Evolutionary conservation across 2,329 filamentous ascomycete genomes (phyloP).

Genomic region (Fusarium compactum): DNA sequence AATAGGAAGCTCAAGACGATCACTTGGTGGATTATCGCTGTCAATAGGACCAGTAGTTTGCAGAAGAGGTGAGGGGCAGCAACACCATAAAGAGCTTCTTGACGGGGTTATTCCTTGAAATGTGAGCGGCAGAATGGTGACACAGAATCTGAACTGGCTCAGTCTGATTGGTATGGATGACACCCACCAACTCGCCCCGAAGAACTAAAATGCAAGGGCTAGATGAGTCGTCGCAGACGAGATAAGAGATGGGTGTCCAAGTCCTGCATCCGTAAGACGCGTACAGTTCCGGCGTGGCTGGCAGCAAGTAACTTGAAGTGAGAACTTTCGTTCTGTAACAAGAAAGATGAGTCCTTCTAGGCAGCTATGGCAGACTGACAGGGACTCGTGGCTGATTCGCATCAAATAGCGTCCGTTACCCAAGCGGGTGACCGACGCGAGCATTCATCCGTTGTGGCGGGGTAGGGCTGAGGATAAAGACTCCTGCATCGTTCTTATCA

Average conservation of each 20-base stretch:
- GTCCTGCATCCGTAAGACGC: slow-evolving; percentile 10
- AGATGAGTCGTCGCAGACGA: slow-evolving; percentile 15
- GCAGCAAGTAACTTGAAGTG: slow-evolving; percentile 30
- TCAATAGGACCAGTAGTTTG: background rate
- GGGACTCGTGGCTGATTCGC: slow-evolving; percentile 17
- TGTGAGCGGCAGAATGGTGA: slow-evolving; percentile 6
- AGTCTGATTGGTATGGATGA: slow-evolving; percentile 15
- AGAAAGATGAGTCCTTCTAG: slow-evolving; percentile 8
- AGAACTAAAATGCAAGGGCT: slow-evolving; percentile 24
- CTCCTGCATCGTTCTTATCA: slow-evolving; percentile 3
- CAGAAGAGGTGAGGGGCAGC: slow-evolving; percentile 7
- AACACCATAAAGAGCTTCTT: slow-evolving; percentile 27
- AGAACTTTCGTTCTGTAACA: slow-evolving; percentile 10
- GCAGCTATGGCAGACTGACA: slow-evolving; percentile 17
- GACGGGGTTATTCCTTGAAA: slow-evolving; percentile 8
- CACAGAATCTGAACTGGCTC: background rate
- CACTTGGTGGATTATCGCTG: slow-evolving; percentile 5
- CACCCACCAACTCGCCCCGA: slow-evolving; percentile 5
- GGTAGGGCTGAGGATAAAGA: slow-evolving; percentile 1
- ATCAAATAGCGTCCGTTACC: slow-evolving; percentile 8
- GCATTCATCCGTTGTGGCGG: slow-evolving; percentile 4
- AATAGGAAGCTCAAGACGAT: background rate
- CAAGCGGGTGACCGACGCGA: slow-evolving; percentile 25
- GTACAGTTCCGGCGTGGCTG: slow-evolving; percentile 24
- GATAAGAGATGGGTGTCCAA: slow-evolving; percentile 21